These are phyloP conservation scores for Colletotrichum australisinense DNA, from an alignment of 2,329 filamentous ascomycete genomes.

Conservation along the genomic window DNA sequence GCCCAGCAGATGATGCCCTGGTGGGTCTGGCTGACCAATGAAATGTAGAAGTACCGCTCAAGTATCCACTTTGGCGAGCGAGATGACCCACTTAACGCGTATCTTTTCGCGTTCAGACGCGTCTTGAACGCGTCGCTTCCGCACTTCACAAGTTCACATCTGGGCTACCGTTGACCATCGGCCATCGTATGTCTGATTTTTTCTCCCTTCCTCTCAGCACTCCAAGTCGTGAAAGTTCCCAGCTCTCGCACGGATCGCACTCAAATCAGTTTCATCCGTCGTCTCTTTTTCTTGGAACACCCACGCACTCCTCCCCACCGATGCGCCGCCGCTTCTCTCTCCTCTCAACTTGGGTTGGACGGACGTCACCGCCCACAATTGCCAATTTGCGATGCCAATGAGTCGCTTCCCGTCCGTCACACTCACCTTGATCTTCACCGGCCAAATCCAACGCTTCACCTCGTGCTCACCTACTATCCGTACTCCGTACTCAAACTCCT, in stretches of 20 bases:
- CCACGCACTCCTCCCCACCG: not conserved
- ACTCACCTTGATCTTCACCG: slow-evolving; percentile 26
- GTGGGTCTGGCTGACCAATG: not conserved
- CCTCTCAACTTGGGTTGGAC: not conserved
- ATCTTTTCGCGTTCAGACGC: not conserved
- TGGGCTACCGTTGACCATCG: not conserved
- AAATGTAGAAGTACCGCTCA: not conserved
- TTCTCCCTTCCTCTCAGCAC: not conserved
- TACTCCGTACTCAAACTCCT: not conserved
- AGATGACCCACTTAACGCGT: not conserved
- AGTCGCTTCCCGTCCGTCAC: slow-evolving; percentile 17
- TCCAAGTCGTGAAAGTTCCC: not conserved
- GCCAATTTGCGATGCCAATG: slow-evolving; percentile 21
- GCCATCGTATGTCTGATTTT: slow-evolving; percentile 6
- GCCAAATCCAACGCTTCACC: not conserved
- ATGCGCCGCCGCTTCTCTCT: not conserved
- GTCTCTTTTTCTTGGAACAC: slow-evolving; percentile 4
- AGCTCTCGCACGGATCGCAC: slow-evolving; percentile 20
- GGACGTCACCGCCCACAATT: slow-evolving; percentile 26
- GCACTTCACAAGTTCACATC: slow-evolving; percentile 7
- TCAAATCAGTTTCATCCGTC: slow-evolving; percentile 11
- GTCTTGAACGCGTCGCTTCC: slow-evolving; percentile 25
- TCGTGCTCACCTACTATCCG: not conserved
- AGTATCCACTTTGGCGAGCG: not conserved
- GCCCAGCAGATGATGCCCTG: not conserved